Evolutionary conservation across 1,284 basidiomycete species (phyloP).

Genomic region (Blastosporella zonata): DNA sequence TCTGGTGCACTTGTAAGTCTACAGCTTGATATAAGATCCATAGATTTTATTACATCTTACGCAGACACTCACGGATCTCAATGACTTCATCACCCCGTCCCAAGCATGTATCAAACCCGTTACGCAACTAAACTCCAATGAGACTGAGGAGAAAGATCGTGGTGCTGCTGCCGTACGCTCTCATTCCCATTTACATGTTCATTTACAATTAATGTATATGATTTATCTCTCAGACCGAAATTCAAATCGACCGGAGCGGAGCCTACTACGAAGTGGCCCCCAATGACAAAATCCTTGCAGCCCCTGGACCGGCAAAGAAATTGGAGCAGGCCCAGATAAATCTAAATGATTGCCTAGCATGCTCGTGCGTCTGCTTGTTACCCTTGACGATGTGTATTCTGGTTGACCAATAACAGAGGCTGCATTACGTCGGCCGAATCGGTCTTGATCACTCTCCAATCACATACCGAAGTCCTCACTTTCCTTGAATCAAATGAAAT

Average conservation of each 20-base stretch:
- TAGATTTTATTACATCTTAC: not conserved
- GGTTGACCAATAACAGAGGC: slow-evolving; percentile 54
- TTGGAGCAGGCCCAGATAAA: slow-evolving; percentile 93
- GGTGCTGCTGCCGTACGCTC: slow-evolving; percentile 59
- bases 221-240: slow-evolving; percentile 68
- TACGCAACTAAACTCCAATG: slow-evolving; percentile 53
- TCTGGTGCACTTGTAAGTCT: slow-evolving; percentile 79
- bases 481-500: slow-evolving; percentile 62
- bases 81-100: slow-evolving; percentile 97
- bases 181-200: not conserved
- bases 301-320: slow-evolving; percentile 43
- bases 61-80: slow-evolving; percentile 90
- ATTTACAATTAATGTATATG: slow-evolving; percentile 2
- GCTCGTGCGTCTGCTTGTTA: slow-evolving; percentile 55
- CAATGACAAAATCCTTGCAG: slow-evolving; percentile 16
- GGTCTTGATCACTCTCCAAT: slow-evolving; percentile 95
- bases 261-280: slow-evolving; percentile 73
- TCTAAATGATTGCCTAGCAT: slow-evolving; percentile 92
- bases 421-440: slow-evolving; percentile 99
- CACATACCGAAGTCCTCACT: slow-evolving; percentile 86
- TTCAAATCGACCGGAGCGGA: slow-evolving; percentile 79
- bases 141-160: slow-evolving; percentile 38
- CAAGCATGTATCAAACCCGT: slow-evolving; percentile 99
- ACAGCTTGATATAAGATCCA: not conserved
- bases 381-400: slow-evolving; percentile 4